Evolutionary conservation across 306 rosid genomes (phyloP), one percentile per base, ranked within the genome.

Genomic region (Cucumis sativus): DNA sequence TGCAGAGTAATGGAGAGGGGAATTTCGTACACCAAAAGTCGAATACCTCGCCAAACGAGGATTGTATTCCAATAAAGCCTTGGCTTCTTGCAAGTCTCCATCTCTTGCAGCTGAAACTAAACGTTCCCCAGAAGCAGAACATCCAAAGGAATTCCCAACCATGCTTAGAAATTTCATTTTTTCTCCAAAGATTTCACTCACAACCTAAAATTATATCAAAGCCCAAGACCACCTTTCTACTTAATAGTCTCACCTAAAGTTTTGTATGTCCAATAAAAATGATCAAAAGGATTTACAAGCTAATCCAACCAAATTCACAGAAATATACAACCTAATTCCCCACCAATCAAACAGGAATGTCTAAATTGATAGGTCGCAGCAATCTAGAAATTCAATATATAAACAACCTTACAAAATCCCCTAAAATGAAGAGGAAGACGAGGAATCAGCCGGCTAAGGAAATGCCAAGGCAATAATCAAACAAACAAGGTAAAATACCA

Each of bases 81-180:
- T 96, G 71, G 99, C 99, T 79, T 96, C 99, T 82, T 88, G 99
- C 85, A 96, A 49, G 80, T 92, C 99, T 3, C 99, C 99, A 89
- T 96, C 99, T 85, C 99, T 89, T 70, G 99, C 99, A 10, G 99
- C 99, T 49, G 99, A 96, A 80, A 96, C 99, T 74, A 96, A 83
- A 7, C 99, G 87, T 84, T 96, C 99, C 74, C 99, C 98, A 6
- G 99, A 96, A 65, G 99, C 99, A 30, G 99, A 96, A 83, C 99
- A 96, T 13, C 99, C 98, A 78, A 96, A 96, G 10, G 99, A 96
- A 84, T 96, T 96, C 71, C 99, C 99, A 75, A 96, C 89, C 25
- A 92, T 62, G 83, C 97, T 91, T 33, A 96, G 86, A 84, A 96
- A 88, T 72, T 80, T 87, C 99, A 94, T 83, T 80, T 69, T 84